Evolutionary conservation across 495 filamentous ascomycete species (phyloP).

Genomic region (Hyaloscypha finlandica): DNA sequence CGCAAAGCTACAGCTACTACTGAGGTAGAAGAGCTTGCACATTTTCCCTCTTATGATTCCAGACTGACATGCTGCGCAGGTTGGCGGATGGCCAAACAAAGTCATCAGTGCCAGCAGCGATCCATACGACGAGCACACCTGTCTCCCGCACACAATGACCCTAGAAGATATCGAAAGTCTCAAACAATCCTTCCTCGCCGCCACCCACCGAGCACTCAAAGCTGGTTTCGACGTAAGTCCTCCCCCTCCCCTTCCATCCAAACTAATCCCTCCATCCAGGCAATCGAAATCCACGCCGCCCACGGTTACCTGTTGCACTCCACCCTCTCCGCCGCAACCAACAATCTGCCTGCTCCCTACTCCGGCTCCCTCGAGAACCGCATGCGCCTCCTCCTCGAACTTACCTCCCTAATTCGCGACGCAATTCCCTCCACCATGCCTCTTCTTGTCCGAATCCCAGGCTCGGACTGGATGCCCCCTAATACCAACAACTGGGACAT

Average conservation of each 20-base stretch:
- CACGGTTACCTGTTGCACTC: conserved; percentile 55
- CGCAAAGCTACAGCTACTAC: conserved; percentile 47
- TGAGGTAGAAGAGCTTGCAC: conserved; percentile 31
- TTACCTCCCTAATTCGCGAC: conserved; percentile 52
- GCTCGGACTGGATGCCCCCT: conserved; percentile 45
- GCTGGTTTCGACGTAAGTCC: conserved; percentile 54
- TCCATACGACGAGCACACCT: conserved; percentile 51
- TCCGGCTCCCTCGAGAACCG: conserved; percentile 65
- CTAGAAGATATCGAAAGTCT: conserved; percentile 56
- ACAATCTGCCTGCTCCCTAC: conserved; percentile 62
- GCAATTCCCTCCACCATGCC: conserved; percentile 60
- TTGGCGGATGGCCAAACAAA: conserved; percentile 61
- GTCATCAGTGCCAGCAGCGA: conserved; percentile 39
- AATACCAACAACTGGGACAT: conserved; percentile 32
- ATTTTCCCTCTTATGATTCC: neutral
- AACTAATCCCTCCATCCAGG: neutral
- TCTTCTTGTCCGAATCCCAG: conserved; percentile 60
- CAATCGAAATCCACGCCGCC: conserved; percentile 43
- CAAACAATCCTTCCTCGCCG: conserved; percentile 55
- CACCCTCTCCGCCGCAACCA: conserved; percentile 54
- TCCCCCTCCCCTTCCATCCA: neutral
- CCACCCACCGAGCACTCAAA: conserved; percentile 53
- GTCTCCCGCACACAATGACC: conserved; percentile 57
- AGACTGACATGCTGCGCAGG: neutral
- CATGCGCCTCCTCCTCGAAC: conserved; percentile 55